phyloP scores from a whole-genome alignment of 805 yeast genomes.

The Yarrowia deformans region DNA sequence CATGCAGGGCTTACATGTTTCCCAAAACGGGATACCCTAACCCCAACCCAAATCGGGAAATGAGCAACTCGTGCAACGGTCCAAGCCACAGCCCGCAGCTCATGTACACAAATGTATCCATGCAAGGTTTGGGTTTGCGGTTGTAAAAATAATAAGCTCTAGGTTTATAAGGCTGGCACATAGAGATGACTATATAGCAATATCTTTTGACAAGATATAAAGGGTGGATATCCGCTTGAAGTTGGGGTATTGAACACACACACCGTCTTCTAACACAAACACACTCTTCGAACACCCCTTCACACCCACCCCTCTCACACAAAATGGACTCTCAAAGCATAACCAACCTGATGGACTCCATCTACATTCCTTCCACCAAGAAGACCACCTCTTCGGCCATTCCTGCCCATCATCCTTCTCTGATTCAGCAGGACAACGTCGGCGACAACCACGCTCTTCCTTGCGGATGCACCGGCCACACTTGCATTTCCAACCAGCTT shows the following conservation, averaged over 20 bases:
- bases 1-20: constrained; percentile 26
- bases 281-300: neutral
- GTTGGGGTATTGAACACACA: neutral
- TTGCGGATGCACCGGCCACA: constrained; percentile 38
- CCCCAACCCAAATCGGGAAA: constrained; percentile 14
- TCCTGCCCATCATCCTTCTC: constrained; percentile 40
- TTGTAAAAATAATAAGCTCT: constrained; percentile 15
- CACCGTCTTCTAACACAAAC: neutral
- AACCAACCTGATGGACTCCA: constrained; percentile 36
- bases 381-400: constrained; percentile 4
- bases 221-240: neutral
- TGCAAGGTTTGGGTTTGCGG: constrained; percentile 1
- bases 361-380: constrained; percentile 38
- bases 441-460: constrained; percentile 20
- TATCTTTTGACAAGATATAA: neutral
- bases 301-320: neutral
- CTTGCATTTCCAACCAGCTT: constrained; percentile 31
- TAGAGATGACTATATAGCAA: constrained; percentile 28
- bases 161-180: constrained; percentile 26
- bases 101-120: constrained; percentile 20
- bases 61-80: constrained; percentile 27
- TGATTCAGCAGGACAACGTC: constrained; percentile 37
- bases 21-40: constrained; percentile 5
- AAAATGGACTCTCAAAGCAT: constrained; percentile 39
- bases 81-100: constrained; percentile 17